Percentiles rank a stretch among this genome's conserved stretches.
Evolutionary conservation across 225 moss, liverwort and hornwort species (phyloP).

Genomic region (Polytrichum formosum): DNA sequence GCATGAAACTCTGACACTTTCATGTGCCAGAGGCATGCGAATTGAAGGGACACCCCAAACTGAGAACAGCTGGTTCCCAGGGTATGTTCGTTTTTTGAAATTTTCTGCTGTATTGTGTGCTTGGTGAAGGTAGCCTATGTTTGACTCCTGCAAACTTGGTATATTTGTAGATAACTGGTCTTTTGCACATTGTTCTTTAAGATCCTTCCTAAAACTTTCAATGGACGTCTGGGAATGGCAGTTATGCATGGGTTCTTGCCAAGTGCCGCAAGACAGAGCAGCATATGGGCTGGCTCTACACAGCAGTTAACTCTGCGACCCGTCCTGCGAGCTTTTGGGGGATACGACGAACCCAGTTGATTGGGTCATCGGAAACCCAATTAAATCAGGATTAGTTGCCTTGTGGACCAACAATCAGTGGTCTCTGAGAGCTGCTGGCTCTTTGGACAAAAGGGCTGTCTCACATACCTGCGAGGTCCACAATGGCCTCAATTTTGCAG

Average conservation of each 20-base stretch:
- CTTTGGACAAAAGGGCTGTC: conserved; percentile 17
- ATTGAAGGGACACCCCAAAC: conserved; percentile 72
- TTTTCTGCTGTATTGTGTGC: not conserved
- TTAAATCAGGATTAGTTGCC: conserved; percentile 24
- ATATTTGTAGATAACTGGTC: not conserved
- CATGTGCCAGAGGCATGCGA: conserved; percentile 73
- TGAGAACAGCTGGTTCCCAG: conserved; percentile 95
- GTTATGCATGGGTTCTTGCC: conserved; percentile 93
- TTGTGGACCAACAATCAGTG: conserved; percentile 21
- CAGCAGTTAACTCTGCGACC: conserved; percentile 65
- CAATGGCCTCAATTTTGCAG: conserved; percentile 46
- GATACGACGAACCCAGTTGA: conserved; percentile 81
- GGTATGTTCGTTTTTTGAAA: conserved; percentile 33
- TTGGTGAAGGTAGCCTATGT: not conserved
- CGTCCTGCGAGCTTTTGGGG: conserved; percentile 95
- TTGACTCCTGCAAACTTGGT: not conserved
- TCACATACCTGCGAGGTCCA: conserved; percentile 23
- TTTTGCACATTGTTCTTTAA: no score
- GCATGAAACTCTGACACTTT: conserved; percentile 86
- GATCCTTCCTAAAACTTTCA: no score
- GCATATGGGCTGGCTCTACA: conserved; percentile 97
- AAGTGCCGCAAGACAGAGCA: conserved; percentile 74
- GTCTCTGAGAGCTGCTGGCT: conserved; percentile 32
- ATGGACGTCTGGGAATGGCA: conserved; percentile 12
- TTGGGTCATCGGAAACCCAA: conserved; percentile 38